These are phyloP conservation scores for Tinospora cordifolia DNA, from an alignment of 164 flowering plant species.

Conservation along the genomic window DNA sequence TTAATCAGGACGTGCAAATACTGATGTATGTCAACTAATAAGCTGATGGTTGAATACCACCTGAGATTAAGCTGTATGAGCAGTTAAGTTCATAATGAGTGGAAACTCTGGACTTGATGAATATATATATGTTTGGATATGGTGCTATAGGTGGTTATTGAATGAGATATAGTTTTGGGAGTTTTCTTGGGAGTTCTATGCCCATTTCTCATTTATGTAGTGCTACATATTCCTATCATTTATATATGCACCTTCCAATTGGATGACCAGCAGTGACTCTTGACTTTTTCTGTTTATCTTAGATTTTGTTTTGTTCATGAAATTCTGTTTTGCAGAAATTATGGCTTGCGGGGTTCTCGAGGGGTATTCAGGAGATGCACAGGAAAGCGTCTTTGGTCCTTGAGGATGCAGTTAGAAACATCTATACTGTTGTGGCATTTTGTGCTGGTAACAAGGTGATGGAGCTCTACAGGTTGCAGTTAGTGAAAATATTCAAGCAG, in stretches of 20 bases:
- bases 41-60: not conserved
- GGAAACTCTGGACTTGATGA: not conserved
- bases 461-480: slow-evolving; percentile 82
- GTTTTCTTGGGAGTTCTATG: not conserved
- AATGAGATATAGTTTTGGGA: not conserved
- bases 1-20: not conserved
- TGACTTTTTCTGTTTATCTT: not conserved
- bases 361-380: slow-evolving; percentile 98
- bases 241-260: not conserved
- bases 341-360: slow-evolving; percentile 98
- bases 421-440: slow-evolving; percentile 94
- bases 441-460: slow-evolving; percentile 95
- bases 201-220: not conserved
- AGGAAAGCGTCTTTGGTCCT: slow-evolving; percentile 91
- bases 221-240: too few relatives aligned
- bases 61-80: not conserved
- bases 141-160: not conserved
- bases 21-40: too few relatives aligned
- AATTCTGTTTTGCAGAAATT: slow-evolving; percentile 54
- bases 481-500: slow-evolving; percentile 60
- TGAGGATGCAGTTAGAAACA: slow-evolving; percentile 97
- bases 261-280: not conserved
- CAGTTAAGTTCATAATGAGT: not conserved
- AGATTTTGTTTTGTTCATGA: slow-evolving; percentile 7
- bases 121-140: not conserved